Evolutionary conservation across 192 early-diverging fungal species (phyloP), one percentile per base, ranked within the genome.

Genomic region (Coemansia sp.): DNA sequence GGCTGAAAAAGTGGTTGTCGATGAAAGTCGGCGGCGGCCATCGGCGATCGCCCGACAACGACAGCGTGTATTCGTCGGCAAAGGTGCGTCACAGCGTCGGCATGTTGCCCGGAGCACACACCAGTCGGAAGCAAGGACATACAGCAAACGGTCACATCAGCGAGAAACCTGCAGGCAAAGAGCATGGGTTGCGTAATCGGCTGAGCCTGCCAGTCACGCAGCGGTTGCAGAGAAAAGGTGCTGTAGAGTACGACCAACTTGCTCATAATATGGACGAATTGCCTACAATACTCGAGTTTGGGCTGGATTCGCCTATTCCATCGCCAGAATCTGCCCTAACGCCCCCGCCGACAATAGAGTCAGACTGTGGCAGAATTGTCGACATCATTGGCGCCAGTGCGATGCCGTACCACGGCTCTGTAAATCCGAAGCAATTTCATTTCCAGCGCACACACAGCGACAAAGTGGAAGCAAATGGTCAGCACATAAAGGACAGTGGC

Each of bases 1-100:
- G 71, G 5, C 38, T 79, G 29, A 79, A 79, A 51, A 62, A 65
- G 48, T 79, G 76, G 76, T 49, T 79, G 45, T 70, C 76, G 37
- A 38, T 70, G 50, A 73, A 55, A 25, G 62, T 63, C 53, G 19
- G 39, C 61, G 4, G 21, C 37, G 29, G 37, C 6, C 38, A 54
- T 37, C 25, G 29, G 24, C 60, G 35, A 14, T 43, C 3, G 24
- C 21, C 12, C 2, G 32, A 27, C 17, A 19, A 19, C 10, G 15
- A 23, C 25, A 25, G 14, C 25, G n/a, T 21, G 2, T n/a, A 39
- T 7, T 19, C 39, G 58, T 17, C 38, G 7, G 8, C 15, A 8
- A 60, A 39, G 3, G 29, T 9, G 27, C 43, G 60, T 8, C 4
- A 50, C n/a, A 52, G 60, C 15, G 48, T 38, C 14, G 60, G 48